Conservation (phyloP, 1,284 basidiomycete genomes). For the Apiotrichum sp. region DNA sequence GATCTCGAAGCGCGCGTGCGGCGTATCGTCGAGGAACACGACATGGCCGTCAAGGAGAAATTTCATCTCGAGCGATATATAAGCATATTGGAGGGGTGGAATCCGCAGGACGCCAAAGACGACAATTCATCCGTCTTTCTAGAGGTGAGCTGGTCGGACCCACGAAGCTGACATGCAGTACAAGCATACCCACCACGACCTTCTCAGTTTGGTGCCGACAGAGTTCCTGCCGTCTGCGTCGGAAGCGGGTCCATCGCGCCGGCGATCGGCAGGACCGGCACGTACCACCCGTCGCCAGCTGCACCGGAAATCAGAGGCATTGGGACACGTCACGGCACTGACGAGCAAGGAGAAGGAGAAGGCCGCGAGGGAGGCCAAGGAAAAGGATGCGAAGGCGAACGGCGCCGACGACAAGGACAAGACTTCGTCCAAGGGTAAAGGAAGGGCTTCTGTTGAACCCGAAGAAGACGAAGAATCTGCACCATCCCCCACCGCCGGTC, state of each 20-base stretch:
- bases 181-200: slow-evolving; percentile 29
- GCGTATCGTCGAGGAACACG: slow-evolving; percentile 61
- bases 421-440: slow-evolving; percentile 17
- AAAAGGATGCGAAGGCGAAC: not conserved
- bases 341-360: not conserved
- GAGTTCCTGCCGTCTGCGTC: not conserved
- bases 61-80: slow-evolving; percentile 79
- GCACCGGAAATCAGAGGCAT: slow-evolving; percentile 30
- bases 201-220: slow-evolving; percentile 27
- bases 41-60: slow-evolving; percentile 70
- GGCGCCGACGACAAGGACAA: not conserved
- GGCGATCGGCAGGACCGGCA: slow-evolving; percentile 14
- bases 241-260: slow-evolving; percentile 29
- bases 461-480: not conserved
- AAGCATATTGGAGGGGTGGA: slow-evolving; percentile 60
- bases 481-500: not conserved
- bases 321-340: slow-evolving; percentile 17
- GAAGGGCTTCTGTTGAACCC: not conserved
- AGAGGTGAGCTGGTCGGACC: slow-evolving; percentile 52
- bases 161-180: slow-evolving; percentile 21
- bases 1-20: slow-evolving; percentile 59
- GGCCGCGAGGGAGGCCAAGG: not conserved
- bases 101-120: slow-evolving; percentile 67
- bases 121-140: slow-evolving; percentile 68
- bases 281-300: slow-evolving; percentile 38